Conservation (phyloP, 139 green algal genomes). For the Desmodesmus armatus region DNA sequence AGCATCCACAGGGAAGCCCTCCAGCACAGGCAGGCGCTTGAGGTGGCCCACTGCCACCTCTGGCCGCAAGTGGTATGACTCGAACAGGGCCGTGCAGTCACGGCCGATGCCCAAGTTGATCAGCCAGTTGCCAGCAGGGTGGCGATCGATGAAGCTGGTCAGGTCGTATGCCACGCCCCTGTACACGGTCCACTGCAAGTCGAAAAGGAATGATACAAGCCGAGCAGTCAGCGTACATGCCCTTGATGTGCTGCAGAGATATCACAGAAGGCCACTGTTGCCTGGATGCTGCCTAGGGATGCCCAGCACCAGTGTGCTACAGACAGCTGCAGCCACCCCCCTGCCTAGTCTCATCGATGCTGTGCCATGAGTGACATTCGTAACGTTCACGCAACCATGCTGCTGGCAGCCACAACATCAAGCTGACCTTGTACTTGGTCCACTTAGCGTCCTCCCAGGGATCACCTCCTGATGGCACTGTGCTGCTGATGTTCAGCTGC, state of each 20-base stretch:
- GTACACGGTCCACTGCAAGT: conserved; percentile 69
- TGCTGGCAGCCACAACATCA: not conserved
- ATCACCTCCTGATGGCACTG: conserved; percentile 34
- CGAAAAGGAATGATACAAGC: not conserved
- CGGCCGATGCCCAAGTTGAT: conserved; percentile 84
- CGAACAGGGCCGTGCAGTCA: conserved; percentile 88
- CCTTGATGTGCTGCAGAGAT: not conserved
- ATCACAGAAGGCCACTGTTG: not conserved
- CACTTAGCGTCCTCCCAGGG: conserved; percentile 79
- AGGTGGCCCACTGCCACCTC: conserved; percentile 69
- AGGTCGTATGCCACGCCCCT: conserved; percentile 72
- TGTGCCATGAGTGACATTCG: not conserved
- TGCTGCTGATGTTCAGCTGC: no score
- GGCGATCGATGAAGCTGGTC: conserved; percentile 69
- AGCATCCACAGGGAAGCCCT: conserved; percentile 82
- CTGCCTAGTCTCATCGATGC: not conserved
- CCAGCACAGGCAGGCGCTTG: conserved; percentile 73
- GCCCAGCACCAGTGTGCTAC: not conserved
- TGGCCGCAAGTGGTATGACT: conserved; percentile 86
- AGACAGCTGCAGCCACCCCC: not conserved
- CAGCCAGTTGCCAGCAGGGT: conserved; percentile 79
- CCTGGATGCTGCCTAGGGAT: not conserved
- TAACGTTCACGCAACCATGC: not conserved
- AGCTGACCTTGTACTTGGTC: conserved; percentile 49
- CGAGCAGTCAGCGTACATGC: not conserved